A percentile compares a stretch with the other conserved stretches of the same genome.
Conservation (phyloP, 352 stramenopile species). For the Globisporangium uncinulatum region DNA sequence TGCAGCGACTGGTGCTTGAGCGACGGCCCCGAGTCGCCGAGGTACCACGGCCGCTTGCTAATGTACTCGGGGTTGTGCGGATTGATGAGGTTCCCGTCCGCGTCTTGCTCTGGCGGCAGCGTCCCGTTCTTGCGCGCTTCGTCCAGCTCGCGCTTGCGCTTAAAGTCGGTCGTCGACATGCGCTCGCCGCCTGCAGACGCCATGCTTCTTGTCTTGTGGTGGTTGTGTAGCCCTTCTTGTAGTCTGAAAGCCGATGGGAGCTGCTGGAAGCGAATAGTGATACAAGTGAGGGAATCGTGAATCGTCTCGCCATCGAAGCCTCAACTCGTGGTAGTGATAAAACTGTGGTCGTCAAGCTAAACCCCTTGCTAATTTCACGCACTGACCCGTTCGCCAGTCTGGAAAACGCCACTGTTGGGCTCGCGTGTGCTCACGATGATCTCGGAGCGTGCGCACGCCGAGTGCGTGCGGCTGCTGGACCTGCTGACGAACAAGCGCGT, state of each 20-base stretch:
- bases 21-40: constrained; percentile 90
- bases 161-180: constrained; percentile 74
- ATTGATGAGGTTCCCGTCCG: constrained; percentile 97
- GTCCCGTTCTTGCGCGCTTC: constrained; percentile 88
- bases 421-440: constrained; percentile 70
- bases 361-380: too few species aligned
- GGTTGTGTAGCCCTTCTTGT: neutral
- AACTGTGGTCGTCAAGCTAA: neutral
- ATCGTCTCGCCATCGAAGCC: too few species aligned
- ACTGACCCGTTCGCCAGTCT: too few species aligned
- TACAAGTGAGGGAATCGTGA: too few species aligned
- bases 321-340: constrained; percentile 1
- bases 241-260: too few species aligned
- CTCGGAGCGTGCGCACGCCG: constrained; percentile 59
- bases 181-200: constrained; percentile 58
- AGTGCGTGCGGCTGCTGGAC: constrained; percentile 77
- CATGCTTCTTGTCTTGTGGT: constrained; percentile 22
- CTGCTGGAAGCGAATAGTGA: too few species aligned
- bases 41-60: constrained; percentile 98
- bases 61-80: constrained; percentile 99
- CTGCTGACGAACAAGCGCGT: constrained; percentile 75
- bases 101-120: constrained; percentile 82
- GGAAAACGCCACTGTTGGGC: too few species aligned
- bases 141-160: constrained; percentile 88
- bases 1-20: constrained; percentile 94